Base-by-base conservation (phyloP, 495 filamentous ascomycete species). In the Aspergillus avenaceus region DNA sequence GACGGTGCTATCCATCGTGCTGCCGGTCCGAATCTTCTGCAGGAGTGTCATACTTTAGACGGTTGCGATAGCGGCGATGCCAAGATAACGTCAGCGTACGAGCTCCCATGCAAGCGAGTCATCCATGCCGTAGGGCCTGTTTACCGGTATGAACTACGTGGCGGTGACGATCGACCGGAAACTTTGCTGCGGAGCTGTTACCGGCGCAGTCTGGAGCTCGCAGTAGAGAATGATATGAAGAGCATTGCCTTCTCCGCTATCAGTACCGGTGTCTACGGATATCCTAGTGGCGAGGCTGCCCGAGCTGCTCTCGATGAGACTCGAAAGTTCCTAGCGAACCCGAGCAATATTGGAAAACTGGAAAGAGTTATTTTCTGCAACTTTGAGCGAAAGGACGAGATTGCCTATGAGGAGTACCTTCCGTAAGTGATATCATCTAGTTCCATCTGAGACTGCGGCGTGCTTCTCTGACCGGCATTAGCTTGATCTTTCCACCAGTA, bases 51-150 rank as follows among this genome's bases (percentile, higher is more conserved):
- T 24, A 72, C 53, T 0, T 76, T 95, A 4, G 53, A 72, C 37
- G 88, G 88, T 36, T 97, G 91, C 63, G 56, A 72, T 7, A 91
- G 88, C 1, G 93, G 93, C 46, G 71, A 74, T 23, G 88, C 92
- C 42, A 93, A 92, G 61, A 91, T 95, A 59, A 96, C 93, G 0
- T 61, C 69, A 37, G 91, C 81, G 4, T 91, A 91, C 69, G 55
- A 79, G 0, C 73, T 98, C 5, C 90, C 88, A 8, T 86, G 80
- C 66, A 77, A 80, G 41, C 83, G 84, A 46, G 78, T 97, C 18
- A 95, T 97, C 44, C 93, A 97, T 62, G 78, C 93, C 29, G 93
- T 97, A 2, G 93, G 93, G 0, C 92, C 92, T 3, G 64, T 95
- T n/a, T 97, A 95, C 68, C 44, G 61, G 19, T 21, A 22, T 0